Evolutionary conservation across 2,329 filamentous ascomycete species (phyloP).

Genomic region (Neofusicoccum ribis): DNA sequence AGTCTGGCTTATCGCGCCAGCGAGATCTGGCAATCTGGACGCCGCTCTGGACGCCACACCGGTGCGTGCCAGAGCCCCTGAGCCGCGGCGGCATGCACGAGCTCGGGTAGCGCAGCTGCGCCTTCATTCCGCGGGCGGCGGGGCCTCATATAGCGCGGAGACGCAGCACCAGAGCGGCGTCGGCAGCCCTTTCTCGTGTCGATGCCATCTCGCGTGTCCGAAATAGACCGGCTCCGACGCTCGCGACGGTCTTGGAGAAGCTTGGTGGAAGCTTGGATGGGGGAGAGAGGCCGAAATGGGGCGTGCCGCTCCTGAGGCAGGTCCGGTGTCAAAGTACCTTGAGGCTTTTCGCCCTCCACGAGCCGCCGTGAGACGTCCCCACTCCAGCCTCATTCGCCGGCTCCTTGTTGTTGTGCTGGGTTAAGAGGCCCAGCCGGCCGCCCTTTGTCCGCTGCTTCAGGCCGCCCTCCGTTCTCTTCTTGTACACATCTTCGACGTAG

Average conservation of each 20-base stretch:
- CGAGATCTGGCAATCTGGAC: too few relatives aligned
- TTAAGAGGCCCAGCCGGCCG: background rate
- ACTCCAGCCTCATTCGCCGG: background rate
- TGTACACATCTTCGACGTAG: background rate
- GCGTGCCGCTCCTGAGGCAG: constrained; percentile 6
- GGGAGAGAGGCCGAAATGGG: background rate
- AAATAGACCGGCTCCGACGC: background rate
- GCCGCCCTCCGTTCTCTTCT: constrained; percentile 1
- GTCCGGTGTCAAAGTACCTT: constrained; percentile 11
- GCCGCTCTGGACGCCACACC: too few relatives aligned
- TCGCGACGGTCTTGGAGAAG: background rate
- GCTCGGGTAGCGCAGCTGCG: background rate
- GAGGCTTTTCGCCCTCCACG: constrained; percentile 1
- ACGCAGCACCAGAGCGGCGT: background rate
- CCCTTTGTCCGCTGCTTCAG: background rate
- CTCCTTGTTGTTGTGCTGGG: background rate
- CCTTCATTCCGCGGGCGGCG: too few relatives aligned
- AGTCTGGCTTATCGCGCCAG: too few relatives aligned
- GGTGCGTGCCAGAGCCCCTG: background rate
- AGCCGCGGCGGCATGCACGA: background rate
- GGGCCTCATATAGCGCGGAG: background rate
- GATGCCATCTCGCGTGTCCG: background rate
- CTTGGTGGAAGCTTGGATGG: constrained; percentile 13
- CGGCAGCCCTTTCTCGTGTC: background rate
- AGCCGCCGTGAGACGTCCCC: background rate